Evolutionary conservation across 2,329 filamentous ascomycete species (phyloP).

Genomic region (Penicillium sp.): DNA sequence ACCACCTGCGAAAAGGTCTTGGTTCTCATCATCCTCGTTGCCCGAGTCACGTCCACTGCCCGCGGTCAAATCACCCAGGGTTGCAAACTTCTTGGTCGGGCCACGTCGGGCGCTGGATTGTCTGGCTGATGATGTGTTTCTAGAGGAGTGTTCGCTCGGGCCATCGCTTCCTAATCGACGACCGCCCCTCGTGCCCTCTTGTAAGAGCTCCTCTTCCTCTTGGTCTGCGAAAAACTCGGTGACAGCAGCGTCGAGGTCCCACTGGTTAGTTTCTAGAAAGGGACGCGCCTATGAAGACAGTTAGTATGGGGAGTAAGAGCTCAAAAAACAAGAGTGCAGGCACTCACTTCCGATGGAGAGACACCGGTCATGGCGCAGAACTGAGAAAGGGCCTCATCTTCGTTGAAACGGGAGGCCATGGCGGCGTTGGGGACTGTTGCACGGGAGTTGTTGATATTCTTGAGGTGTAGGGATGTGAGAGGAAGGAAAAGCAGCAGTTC

Average conservation of each 20-base stretch:
- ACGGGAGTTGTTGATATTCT: slow-evolving; percentile 11
- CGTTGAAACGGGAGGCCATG: slow-evolving; percentile 34
- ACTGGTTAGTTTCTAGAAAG: slow-evolving; percentile 62
- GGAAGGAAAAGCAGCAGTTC: background rate
- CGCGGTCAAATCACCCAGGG: slow-evolving; percentile 41
- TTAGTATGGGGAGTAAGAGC: background rate
- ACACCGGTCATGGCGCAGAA: slow-evolving; percentile 57
- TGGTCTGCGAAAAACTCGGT: slow-evolving; percentile 57
- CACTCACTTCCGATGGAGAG: slow-evolving; percentile 45
- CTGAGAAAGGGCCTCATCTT: slow-evolving; percentile 46
- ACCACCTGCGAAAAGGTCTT: slow-evolving; percentile 61
- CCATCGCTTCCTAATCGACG: slow-evolving; percentile 22
- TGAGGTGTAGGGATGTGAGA: slow-evolving; percentile 12
- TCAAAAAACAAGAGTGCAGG: background rate
- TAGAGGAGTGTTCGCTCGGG: slow-evolving; percentile 25
- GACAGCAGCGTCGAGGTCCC: slow-evolving; percentile 63
- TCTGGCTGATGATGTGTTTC: slow-evolving; percentile 29
- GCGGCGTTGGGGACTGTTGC: slow-evolving; percentile 13
- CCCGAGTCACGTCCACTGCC: slow-evolving; percentile 34
- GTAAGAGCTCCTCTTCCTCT: slow-evolving; percentile 32
- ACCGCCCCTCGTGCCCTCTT: slow-evolving; percentile 28
- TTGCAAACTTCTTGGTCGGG: slow-evolving; percentile 46
- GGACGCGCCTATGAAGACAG: slow-evolving; percentile 55
- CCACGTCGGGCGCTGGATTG: slow-evolving; percentile 26
- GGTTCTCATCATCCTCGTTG: slow-evolving; percentile 52